Conservation (phyloP, 371 early-diverging fungal species). For the Mortierella sp. region DNA sequence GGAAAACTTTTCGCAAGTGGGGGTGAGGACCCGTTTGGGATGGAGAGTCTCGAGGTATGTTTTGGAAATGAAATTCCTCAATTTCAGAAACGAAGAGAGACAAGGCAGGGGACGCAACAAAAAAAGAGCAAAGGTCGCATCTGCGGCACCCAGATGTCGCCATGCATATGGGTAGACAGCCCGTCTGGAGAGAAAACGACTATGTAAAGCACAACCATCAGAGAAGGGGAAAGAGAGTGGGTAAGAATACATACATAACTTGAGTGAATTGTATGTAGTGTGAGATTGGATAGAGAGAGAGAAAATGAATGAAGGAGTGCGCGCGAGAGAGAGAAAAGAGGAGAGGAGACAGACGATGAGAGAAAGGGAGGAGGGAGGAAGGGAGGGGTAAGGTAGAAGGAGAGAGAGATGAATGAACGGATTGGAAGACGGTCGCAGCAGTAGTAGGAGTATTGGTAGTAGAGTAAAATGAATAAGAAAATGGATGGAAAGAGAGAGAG, state of each 20-base stretch:
- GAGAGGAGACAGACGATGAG: no score
- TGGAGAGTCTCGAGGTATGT: background rate
- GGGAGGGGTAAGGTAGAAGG: background rate
- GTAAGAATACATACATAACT: background rate
- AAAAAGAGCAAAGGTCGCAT: background rate
- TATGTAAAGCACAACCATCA: no score
- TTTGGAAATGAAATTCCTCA: constrained; percentile 5
- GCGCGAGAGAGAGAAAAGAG: background rate
- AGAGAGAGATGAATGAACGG: background rate
- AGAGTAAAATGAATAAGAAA: background rate
- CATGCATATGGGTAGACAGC: no score
- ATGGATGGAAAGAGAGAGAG: background rate
- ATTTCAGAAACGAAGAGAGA: no score
- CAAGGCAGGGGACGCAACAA: background rate
- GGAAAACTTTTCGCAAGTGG: background rate
- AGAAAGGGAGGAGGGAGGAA: background rate
- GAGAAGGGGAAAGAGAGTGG: background rate
- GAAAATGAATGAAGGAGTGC: background rate
- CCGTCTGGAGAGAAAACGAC: no score
- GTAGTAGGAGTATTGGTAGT: background rate
- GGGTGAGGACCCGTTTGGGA: no score
- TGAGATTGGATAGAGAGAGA: background rate
- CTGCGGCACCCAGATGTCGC: background rate
- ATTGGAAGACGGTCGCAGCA: background rate
- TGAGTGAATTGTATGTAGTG: background rate